These are phyloP conservation scores for Pseudonitzschia multistriata DNA, from an alignment of 108 stramenopile species.

Conservation along the genomic window DNA sequence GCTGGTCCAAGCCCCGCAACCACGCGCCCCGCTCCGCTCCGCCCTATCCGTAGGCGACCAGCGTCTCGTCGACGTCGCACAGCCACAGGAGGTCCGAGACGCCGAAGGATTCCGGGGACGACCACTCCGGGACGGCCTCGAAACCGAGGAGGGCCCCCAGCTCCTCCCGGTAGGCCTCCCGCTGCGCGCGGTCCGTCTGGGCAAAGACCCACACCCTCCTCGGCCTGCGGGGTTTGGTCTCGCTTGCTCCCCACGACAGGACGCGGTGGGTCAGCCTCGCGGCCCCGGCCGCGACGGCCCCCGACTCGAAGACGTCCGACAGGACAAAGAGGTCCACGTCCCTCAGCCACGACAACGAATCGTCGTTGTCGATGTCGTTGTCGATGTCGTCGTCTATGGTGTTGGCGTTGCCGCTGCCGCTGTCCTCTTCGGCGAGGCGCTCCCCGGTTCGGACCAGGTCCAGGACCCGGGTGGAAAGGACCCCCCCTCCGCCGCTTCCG, in stretches of 20 bases:
- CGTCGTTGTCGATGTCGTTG: neutral
- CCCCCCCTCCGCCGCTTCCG: no score
- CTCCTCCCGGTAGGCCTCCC: constrained; percentile 50
- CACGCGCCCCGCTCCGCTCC: neutral
- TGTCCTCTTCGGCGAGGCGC: neutral
- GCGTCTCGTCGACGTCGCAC: constrained; percentile 63
- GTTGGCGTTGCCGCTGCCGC: neutral
- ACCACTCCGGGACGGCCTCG: constrained; percentile 17
- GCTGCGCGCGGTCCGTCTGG: constrained; percentile 73
- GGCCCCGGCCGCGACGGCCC: constrained; percentile 60
- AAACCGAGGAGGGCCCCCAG: constrained; percentile 21
- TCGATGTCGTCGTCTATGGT: neutral
- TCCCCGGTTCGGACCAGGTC: constrained; percentile 42
- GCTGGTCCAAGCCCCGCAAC: neutral
- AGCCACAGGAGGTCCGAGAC: constrained; percentile 40
- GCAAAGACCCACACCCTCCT: constrained; percentile 70
- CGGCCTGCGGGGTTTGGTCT: neutral
- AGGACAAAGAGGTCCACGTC: constrained; percentile 64
- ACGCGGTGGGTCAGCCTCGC: constrained; percentile 34
- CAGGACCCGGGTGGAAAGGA: constrained; percentile 37
- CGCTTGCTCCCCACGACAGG: constrained; percentile 6
- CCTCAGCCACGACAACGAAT: constrained; percentile 16
- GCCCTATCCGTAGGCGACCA: constrained; percentile 36
- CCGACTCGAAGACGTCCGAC: constrained; percentile 77
- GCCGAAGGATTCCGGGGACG: constrained; percentile 20